A percentile compares a stretch with the other conserved stretches of the same genome.
Conservation (phyloP, 2,329 filamentous ascomycete species). For the Metarhizium sp. region DNA sequence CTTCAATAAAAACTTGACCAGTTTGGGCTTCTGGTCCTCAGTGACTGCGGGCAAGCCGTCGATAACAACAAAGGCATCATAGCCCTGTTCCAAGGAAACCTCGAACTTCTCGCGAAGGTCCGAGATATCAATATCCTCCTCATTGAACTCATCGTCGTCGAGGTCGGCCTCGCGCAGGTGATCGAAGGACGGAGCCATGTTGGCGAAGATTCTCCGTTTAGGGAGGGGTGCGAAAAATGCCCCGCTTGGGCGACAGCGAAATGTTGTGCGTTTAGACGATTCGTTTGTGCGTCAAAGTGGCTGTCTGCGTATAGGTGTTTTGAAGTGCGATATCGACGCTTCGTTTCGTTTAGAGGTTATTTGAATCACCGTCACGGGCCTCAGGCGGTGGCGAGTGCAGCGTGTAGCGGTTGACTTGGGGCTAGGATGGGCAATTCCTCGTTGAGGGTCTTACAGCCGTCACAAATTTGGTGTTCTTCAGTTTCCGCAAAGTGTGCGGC, state of each 20-base stretch:
- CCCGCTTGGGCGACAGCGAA: slow-evolving; percentile 21
- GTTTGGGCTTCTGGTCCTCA: slow-evolving; percentile 85
- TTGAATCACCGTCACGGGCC: neutral
- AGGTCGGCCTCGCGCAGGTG: slow-evolving; percentile 86
- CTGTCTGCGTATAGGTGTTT: neutral
- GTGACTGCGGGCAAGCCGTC: slow-evolving; percentile 87
- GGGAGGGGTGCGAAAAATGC: slow-evolving; percentile 26
- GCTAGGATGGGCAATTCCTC: neutral
- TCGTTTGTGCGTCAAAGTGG: neutral
- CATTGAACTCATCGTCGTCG: slow-evolving; percentile 75
- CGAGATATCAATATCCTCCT: slow-evolving; percentile 90
- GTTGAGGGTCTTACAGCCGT: slow-evolving; percentile 7
- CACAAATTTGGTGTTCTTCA: slow-evolving; percentile 30
- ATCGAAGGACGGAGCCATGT: slow-evolving; percentile 85
- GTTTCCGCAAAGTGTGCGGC: slow-evolving; percentile 30
- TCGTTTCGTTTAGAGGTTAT: neutral
- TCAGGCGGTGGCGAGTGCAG: slow-evolving; percentile 1
- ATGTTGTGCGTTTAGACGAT: slow-evolving; percentile 6
- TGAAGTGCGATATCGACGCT: neutral
- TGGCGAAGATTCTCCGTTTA: slow-evolving; percentile 32
- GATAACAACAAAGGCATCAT: slow-evolving; percentile 93
- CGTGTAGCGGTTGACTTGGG: neutral
- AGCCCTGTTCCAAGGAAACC: slow-evolving; percentile 88
- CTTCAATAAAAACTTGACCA: slow-evolving; percentile 91
- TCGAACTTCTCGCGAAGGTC: slow-evolving; percentile 92